Evolutionary conservation across 2,329 filamentous ascomycete genomes (phyloP).

Genomic region (Orbilia quercus): DNA sequence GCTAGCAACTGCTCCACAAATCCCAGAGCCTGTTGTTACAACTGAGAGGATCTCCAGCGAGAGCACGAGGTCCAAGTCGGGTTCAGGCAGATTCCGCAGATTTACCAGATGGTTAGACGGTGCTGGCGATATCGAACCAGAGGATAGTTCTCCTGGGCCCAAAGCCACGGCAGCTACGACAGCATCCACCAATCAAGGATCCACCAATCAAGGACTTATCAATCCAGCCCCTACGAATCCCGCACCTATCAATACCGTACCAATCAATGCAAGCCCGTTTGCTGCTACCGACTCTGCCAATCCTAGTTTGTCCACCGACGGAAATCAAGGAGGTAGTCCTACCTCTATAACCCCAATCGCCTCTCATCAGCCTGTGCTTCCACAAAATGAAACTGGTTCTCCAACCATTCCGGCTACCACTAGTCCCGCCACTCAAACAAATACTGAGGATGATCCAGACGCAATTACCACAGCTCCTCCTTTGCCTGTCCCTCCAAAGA

Average conservation of each 20-base stretch:
- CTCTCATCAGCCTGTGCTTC: not conserved
- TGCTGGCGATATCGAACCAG: not conserved
- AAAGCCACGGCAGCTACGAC: not conserved
- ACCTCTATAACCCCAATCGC: not conserved
- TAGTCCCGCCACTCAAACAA: not conserved
- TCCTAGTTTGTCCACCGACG: not conserved
- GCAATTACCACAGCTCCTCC: conserved; percentile 28
- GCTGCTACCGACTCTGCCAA: not conserved
- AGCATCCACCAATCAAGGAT: too few relatives aligned
- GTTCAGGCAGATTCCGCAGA: not conserved
- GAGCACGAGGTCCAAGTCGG: not conserved
- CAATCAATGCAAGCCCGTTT: too few relatives aligned
- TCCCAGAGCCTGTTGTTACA: not conserved
- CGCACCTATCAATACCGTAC: too few relatives aligned
- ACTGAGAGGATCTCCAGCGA: not conserved
- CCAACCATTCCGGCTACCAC: not conserved
- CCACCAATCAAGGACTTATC: too few relatives aligned
- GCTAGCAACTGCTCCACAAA: not conserved
- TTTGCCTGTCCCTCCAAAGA: not conserved
- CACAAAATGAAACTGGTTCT: not conserved
- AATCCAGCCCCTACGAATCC: too few relatives aligned
- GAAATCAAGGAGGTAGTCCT: not conserved
- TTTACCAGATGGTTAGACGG: conserved; percentile 38
- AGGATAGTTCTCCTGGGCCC: not conserved
- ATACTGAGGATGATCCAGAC: conserved; percentile 22